These are phyloP conservation scores for Solanum chaucha DNA, from an alignment of 257 asterid species.

Conservation along the genomic window DNA sequence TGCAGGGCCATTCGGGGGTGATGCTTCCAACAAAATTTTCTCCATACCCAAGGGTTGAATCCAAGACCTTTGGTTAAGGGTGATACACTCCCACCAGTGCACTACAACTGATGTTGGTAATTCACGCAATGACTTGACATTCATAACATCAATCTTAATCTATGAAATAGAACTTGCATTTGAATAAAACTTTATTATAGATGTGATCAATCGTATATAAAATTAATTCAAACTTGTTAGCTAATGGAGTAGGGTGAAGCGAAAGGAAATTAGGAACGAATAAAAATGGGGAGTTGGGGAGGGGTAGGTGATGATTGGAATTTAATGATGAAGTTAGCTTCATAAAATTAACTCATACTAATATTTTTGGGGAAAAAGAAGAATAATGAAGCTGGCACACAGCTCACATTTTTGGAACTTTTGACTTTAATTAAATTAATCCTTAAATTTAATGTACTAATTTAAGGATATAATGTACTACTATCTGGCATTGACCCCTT, in stretches of 20 bases:
- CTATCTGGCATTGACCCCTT: background rate
- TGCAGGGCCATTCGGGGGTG: too few species aligned
- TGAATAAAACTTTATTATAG: background rate
- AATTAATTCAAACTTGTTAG: background rate
- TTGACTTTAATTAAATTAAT: background rate
- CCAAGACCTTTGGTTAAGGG: too few species aligned
- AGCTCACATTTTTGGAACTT: background rate
- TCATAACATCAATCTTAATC: background rate
- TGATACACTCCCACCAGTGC: too few species aligned
- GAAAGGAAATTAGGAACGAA: background rate
- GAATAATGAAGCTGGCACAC: background rate
- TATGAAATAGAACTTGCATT: background rate
- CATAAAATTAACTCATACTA: background rate
- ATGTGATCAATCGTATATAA: background rate
- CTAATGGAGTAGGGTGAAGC: background rate
- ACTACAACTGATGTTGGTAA: too few species aligned
- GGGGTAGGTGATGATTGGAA: background rate
- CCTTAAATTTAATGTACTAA: background rate
- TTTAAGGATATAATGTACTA: background rate
- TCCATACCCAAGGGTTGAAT: accelerated
- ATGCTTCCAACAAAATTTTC: too few species aligned
- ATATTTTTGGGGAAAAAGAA: background rate
- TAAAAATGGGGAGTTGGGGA: background rate
- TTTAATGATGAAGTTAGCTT: background rate
- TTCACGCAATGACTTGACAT: background rate